phyloP scores from a whole-genome alignment of 2,329 filamentous ascomycete genomes.

The Triangularia setosa region DNA sequence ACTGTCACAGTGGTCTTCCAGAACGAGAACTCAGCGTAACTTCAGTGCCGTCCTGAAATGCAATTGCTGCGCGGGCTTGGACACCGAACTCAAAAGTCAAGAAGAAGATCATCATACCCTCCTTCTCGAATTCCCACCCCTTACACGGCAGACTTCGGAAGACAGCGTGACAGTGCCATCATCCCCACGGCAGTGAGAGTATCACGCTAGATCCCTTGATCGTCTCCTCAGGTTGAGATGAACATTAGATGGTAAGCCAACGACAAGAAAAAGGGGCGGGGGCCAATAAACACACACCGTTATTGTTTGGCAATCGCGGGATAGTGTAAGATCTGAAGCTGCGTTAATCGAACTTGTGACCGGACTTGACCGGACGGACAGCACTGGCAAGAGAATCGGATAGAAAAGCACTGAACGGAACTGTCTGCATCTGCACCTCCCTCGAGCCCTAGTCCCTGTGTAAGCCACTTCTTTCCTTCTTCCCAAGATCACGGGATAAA shows the following conservation, averaged over 20 bases:
- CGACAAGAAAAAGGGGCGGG: neutral
- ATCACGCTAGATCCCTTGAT: neutral
- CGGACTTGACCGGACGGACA: neutral
- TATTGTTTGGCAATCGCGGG: neutral
- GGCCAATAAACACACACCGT: neutral
- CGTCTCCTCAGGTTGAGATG: conserved; percentile 6
- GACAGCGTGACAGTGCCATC: neutral
- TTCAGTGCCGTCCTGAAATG: neutral
- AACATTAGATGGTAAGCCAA: neutral
- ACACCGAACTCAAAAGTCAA: neutral
- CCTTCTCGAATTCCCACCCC: neutral
- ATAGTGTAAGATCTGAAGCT: neutral
- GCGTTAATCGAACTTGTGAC: neutral
- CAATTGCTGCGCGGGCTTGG: neutral
- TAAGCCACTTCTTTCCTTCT: neutral
- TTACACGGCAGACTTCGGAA: neutral
- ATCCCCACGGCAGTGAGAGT: neutral
- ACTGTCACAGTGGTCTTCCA: conserved; percentile 1
- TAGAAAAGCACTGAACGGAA: neutral
- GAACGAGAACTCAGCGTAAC: neutral
- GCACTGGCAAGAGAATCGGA: neutral
- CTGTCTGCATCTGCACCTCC: neutral
- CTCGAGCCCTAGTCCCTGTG: neutral
- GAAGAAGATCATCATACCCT: neutral
- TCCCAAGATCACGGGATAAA: conserved; percentile 14